Conservation (phyloP, 2,329 filamentous ascomycete genomes). For the Sarocladium strictum region DNA sequence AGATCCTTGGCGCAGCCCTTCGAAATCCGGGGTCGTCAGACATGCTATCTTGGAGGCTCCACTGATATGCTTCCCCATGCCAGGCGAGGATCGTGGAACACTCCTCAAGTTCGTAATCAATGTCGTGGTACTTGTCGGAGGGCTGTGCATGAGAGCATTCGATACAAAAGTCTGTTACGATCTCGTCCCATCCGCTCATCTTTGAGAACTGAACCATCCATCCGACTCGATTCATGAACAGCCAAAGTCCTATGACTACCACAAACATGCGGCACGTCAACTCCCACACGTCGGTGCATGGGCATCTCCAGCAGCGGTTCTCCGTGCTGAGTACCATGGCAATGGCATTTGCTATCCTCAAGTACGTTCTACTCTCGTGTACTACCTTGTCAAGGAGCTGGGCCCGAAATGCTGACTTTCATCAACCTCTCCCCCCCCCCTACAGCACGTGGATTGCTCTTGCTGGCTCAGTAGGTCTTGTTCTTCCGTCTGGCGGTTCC, state of each 20-base stretch:
- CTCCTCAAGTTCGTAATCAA: background rate
- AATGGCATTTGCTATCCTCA: conserved; percentile 39
- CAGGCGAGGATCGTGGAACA: background rate
- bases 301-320: conserved; percentile 27
- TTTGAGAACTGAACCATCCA: background rate
- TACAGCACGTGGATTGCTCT: conserved; percentile 28
- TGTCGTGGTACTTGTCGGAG: background rate
- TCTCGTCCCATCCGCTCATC: background rate
- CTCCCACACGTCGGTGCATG: conserved; percentile 11
- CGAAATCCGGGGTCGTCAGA: background rate
- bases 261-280: background rate
- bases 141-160: background rate
- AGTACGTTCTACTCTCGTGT: conserved; percentile 26
- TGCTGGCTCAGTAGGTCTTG: conserved; percentile 34
- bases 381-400: no score
- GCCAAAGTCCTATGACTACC: background rate
- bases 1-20: background rate
- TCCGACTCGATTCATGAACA: background rate
- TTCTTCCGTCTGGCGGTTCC: conserved; percentile 34
- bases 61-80: no score
- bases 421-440: background rate
- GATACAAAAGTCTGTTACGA: background rate
- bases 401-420: background rate
- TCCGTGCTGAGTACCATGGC: conserved; percentile 31
- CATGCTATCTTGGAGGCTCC: no score